phyloP scores from a whole-genome alignment of 2,329 filamentous ascomycete species.

The Diaporthe vexans region DNA sequence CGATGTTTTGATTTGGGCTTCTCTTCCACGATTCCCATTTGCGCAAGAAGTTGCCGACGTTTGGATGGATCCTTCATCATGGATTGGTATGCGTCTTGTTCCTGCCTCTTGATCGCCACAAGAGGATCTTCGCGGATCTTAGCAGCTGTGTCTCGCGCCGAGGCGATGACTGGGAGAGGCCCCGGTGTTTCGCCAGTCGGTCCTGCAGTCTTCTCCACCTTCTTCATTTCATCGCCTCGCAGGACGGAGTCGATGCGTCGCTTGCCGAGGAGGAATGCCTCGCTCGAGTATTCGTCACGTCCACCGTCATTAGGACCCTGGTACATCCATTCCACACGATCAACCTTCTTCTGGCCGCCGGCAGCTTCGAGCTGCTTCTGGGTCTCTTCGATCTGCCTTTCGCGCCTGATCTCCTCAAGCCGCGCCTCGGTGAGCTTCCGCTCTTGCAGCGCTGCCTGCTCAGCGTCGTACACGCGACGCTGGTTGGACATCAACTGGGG shows the following conservation, averaged over 20 bases:
- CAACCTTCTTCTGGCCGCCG: conserved; percentile 83
- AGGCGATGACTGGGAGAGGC: conserved; percentile 78
- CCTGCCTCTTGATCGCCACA: conserved; percentile 92
- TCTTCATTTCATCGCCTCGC: conserved; percentile 84
- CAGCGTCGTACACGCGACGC: conserved; percentile 89
- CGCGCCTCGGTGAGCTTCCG: conserved; percentile 94
- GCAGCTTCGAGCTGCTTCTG: conserved; percentile 90
- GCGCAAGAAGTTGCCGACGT: conserved; percentile 75
- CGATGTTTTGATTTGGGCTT: conserved; percentile 51
- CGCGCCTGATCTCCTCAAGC: conserved; percentile 93
- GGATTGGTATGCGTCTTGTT: conserved; percentile 83
- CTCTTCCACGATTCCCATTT: conserved; percentile 69
- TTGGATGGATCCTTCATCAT: conserved; percentile 84
- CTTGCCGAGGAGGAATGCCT: conserved; percentile 94
- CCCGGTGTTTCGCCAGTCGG: conserved; percentile 67
- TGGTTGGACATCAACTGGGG: conserved; percentile 92
- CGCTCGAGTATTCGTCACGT: conserved; percentile 89
- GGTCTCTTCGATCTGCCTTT: conserved; percentile 91
- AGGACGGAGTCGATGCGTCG: conserved; percentile 87
- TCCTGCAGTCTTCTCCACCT: conserved; percentile 80
- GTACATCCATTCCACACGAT: conserved; percentile 99
- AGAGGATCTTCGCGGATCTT: conserved; percentile 95
- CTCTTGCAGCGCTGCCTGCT: conserved; percentile 93
- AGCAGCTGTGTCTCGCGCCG: conserved; percentile 81
- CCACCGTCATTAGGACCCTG: conserved; percentile 83